Conservation (phyloP, 192 early-diverging fungal genomes). For the Entomortierella beljakovae region DNA sequence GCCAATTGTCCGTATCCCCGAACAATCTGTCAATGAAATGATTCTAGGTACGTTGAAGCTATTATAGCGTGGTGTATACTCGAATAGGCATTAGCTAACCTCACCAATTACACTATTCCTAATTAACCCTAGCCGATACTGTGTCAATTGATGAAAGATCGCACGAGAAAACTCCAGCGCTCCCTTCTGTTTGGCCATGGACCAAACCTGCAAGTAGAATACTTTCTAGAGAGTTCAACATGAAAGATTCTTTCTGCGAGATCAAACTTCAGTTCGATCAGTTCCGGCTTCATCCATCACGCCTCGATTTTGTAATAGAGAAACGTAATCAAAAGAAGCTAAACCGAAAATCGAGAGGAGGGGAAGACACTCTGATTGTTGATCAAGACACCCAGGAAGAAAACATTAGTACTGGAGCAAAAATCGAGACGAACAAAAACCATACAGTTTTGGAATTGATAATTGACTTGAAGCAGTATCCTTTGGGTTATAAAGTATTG, state of each 20-base stretch:
- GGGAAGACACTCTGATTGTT: not conserved
- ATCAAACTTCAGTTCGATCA: conserved; percentile 38
- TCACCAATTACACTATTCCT: not conserved
- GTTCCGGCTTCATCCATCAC: conserved; percentile 34
- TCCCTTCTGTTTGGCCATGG: conserved; percentile 31
- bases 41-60: conserved; percentile 9
- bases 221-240: conserved; percentile 31
- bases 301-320: conserved; percentile 24
- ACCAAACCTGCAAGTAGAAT: conserved; percentile 23
- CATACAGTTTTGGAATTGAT: conserved; percentile 43
- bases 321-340: conserved; percentile 16
- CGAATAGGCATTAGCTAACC: no score
- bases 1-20: conserved; percentile 43
- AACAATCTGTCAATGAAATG: conserved; percentile 26
- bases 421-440: conserved; percentile 6
- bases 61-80: not conserved
- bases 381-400: not conserved
- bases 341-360: not conserved
- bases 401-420: not conserved
- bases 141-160: not conserved
- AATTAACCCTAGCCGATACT: no score
- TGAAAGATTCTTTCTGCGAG: conserved; percentile 42
- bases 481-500: conserved; percentile 52
- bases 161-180: not conserved
- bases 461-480: conserved; percentile 53